Evolutionary conservation across 2,329 filamentous ascomycete genomes (phyloP).

Genomic region (Cercospora sojina): DNA sequence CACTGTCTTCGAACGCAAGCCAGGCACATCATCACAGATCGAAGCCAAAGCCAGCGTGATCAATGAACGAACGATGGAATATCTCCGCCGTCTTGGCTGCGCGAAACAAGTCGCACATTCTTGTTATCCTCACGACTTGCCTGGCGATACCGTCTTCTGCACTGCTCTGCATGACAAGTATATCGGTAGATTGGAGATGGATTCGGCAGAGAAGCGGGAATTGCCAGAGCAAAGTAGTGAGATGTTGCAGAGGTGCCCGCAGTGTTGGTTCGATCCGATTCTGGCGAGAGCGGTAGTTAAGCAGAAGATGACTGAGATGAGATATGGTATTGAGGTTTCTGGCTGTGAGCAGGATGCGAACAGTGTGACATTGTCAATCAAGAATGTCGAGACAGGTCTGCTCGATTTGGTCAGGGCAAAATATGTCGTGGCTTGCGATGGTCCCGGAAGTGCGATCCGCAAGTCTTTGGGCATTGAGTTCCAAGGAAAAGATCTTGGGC

Average conservation of each 20-base stretch:
- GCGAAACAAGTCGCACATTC: not conserved
- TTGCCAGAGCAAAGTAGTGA: conserved; percentile 6
- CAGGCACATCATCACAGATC: conserved; percentile 1
- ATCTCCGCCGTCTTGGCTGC: conserved; percentile 3
- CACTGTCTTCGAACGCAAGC: conserved; percentile 9
- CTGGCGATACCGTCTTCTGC: conserved; percentile 8
- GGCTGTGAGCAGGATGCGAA: conserved; percentile 2
- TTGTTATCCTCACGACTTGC: conserved; percentile 2
- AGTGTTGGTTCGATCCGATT: conserved; percentile 13
- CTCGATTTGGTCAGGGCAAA: not conserved
- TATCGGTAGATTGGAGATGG: conserved; percentile 8
- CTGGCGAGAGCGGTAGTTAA: not conserved
- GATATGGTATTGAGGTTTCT: not conserved
- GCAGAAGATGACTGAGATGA: conserved; percentile 11
- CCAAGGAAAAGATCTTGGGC: conserved; percentile 7
- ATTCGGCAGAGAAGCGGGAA: not conserved
- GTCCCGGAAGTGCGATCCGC: conserved; percentile 5
- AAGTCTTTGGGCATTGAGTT: conserved; percentile 6
- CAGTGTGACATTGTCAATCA: not conserved
- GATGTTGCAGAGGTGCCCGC: conserved; percentile 9
- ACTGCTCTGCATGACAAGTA: conserved; percentile 7
- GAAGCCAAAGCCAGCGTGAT: conserved; percentile 11
- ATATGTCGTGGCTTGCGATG: conserved; percentile 12
- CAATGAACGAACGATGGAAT: conserved; percentile 13
- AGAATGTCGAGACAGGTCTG: conserved; percentile 2